Conservation (phyloP, 2,329 filamentous ascomycete genomes). For the Monosporascus sp. region DNA sequence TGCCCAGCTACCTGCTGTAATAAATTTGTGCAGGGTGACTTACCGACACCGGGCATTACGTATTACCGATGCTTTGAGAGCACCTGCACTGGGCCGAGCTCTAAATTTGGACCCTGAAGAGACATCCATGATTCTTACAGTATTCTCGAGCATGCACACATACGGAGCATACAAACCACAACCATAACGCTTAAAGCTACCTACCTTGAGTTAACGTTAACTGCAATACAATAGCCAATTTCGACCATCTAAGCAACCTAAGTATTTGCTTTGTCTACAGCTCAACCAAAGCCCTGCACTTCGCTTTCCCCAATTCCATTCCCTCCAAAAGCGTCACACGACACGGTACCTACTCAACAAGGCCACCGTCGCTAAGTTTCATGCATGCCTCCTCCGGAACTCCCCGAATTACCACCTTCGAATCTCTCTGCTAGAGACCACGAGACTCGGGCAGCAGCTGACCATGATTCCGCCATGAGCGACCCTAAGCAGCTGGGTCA, state of each 20-base stretch:
- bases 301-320: not conserved
- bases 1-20: no score
- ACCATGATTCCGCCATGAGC: conserved; percentile 28
- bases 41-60: not conserved
- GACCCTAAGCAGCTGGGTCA: conserved; percentile 15
- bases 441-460: conserved; percentile 13
- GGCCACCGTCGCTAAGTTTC: conserved; percentile 4
- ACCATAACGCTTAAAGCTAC: not conserved
- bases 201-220: not conserved
- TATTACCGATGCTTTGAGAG: not conserved
- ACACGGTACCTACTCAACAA: not conserved
- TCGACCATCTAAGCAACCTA: no score
- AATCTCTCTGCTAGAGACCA: conserved; percentile 14
- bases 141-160: not conserved
- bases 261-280: no score
- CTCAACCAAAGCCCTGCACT: not conserved
- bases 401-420: conserved; percentile 12
- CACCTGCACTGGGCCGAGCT: not conserved
- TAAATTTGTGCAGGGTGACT: no score
- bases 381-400: conserved; percentile 26
- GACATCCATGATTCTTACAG: not conserved
- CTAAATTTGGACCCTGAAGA: not conserved
- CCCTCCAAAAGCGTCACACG: conserved; percentile 1
- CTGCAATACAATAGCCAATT: no score
- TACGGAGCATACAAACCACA: not conserved